phyloP scores from a whole-genome alignment of 257 asterid species.

The Galeopsis tetrahit region DNA sequence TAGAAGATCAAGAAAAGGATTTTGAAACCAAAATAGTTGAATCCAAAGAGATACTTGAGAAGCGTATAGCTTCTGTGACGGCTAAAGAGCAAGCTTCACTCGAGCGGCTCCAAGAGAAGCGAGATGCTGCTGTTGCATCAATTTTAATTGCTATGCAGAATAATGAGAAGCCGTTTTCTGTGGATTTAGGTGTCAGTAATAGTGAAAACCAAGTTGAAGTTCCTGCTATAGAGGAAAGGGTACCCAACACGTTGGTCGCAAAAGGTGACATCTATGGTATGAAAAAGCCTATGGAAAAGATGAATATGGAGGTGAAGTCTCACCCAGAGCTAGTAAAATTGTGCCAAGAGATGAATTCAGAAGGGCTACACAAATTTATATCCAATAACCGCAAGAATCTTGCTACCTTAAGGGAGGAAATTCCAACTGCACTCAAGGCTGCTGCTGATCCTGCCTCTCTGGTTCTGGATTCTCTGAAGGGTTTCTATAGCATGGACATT shows the following conservation, averaged over 20 bases:
- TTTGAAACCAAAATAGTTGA: conserved; percentile 63
- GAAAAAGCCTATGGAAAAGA: conserved; percentile 43
- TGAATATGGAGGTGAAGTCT: conserved; percentile 54
- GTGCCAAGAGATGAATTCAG: conserved; percentile 80
- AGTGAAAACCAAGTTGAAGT: conserved; percentile 45
- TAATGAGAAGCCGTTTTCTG: conserved; percentile 46
- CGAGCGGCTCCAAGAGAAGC: conserved; percentile 75
- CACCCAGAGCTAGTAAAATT: conserved; percentile 70
- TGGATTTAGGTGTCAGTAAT: conserved; percentile 39
- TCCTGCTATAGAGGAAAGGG: conserved; percentile 42
- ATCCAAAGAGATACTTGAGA: conserved; percentile 61
- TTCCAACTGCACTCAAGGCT: conserved; percentile 70
- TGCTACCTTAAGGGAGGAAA: conserved; percentile 73
- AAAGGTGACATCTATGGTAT: conserved; percentile 38
- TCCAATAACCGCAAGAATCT: conserved; percentile 90
- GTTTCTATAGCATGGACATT: conserved; percentile 63
- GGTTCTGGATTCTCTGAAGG: conserved; percentile 79
- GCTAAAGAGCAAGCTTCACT: conserved; percentile 76
- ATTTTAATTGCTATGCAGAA: conserved; percentile 60
- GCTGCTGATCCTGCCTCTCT: conserved; percentile 77
- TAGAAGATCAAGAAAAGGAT: conserved; percentile 84
- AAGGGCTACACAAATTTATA: conserved; percentile 83
- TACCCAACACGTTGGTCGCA: conserved; percentile 41
- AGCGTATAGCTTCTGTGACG: conserved; percentile 63
- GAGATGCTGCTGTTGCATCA: conserved; percentile 81